phyloP scores from a whole-genome alignment of 257 asterid species.

The Apocynum venetum region DNA sequence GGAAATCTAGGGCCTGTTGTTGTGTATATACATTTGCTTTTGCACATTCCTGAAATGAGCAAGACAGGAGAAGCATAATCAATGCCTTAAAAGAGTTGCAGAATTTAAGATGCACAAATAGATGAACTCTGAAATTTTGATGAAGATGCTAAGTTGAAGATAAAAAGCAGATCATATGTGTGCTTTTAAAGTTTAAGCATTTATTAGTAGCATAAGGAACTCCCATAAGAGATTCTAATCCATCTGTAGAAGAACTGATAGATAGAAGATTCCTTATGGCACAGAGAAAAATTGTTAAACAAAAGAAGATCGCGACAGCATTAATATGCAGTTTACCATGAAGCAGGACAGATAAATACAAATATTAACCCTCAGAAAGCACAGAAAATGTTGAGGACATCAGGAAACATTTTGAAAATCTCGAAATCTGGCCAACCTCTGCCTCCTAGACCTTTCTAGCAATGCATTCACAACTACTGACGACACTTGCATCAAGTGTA shows the following conservation, averaged over 20 bases:
- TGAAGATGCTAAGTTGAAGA: neutral
- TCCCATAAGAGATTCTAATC: neutral
- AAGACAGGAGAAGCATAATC: neutral
- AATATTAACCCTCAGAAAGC: neutral
- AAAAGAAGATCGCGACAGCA: neutral
- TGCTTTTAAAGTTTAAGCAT: no score
- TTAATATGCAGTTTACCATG: neutral
- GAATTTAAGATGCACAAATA: neutral
- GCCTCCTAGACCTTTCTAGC: no score
- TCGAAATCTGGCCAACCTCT: no score
- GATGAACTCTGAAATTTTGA: neutral
- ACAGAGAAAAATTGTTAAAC: neutral
- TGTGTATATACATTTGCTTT: conserved; percentile 57
- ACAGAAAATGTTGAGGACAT: neutral
- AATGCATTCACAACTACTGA: no score
- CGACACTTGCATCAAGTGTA: no score
- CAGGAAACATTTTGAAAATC: neutral
- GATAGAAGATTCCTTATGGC: neutral
- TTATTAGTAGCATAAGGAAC: neutral
- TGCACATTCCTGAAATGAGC: conserved; percentile 69
- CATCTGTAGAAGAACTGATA: neutral
- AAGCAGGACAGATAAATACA: neutral
- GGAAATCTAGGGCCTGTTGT: conserved; percentile 71
- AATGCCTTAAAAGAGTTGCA: neutral
- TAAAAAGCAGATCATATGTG: neutral